Conservation (phyloP, 495 filamentous ascomycete genomes). For the Beverwykella pulmonaria region DNA sequence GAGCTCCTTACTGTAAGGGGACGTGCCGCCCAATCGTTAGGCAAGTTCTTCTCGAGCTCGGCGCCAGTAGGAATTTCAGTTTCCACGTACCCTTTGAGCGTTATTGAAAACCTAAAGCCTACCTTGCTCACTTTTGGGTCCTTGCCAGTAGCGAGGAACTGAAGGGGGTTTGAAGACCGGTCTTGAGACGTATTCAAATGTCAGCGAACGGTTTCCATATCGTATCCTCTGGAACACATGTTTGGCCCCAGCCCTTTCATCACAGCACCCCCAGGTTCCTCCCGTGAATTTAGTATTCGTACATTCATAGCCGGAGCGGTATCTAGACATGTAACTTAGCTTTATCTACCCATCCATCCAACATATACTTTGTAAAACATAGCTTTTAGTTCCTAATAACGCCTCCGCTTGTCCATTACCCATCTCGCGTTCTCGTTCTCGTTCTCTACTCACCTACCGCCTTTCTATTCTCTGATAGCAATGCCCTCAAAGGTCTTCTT, state of each 20-base stretch:
- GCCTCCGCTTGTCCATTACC: not conserved
- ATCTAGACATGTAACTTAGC: not conserved
- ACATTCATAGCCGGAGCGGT: not conserved
- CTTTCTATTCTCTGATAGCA: no score
- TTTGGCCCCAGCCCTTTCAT: not conserved
- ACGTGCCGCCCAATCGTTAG: not conserved
- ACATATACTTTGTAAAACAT: not conserved
- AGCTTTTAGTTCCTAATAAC: not conserved
- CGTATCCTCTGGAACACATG: slow-evolving; percentile 16
- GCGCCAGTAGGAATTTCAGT: not conserved
- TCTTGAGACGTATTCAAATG: no score
- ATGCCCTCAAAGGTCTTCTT: slow-evolving; percentile 52
- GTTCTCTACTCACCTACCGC: no score
- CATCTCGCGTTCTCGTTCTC: not conserved
- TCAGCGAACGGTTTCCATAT: slow-evolving; percentile 30
- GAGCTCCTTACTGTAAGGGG: not conserved
- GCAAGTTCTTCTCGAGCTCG: slow-evolving; percentile 5
- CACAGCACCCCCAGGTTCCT: not conserved
- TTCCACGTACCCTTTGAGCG: no score
- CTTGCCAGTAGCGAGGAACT: slow-evolving; percentile 12
- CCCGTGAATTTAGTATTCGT: not conserved
- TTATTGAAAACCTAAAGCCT: no score
- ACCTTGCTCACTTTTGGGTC: not conserved
- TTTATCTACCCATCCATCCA: not conserved
- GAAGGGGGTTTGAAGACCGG: slow-evolving; percentile 23